Conservation (phyloP, 1,284 basidiomycete genomes). For the Ustilago shanxiensis region DNA sequence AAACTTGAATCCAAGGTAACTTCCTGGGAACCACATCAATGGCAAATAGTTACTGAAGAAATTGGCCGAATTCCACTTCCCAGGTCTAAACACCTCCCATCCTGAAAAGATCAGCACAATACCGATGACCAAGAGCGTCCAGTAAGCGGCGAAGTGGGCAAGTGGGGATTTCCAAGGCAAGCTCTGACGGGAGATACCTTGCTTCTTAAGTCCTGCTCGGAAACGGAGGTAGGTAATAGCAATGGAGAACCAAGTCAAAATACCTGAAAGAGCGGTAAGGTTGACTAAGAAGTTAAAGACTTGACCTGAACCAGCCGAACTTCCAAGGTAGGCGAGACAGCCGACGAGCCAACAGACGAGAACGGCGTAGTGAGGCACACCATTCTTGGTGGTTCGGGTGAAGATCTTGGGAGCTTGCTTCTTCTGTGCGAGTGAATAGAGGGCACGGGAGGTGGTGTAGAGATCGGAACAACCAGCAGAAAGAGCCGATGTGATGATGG, state of each 20-base stretch:
- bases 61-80: slow-evolving; percentile 72
- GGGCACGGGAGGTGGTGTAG: slow-evolving; percentile 81
- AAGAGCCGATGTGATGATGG: slow-evolving; percentile 82
- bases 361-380: slow-evolving; percentile 82
- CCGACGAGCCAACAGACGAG: slow-evolving; percentile 78
- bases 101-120: slow-evolving; percentile 71
- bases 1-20: slow-evolving; percentile 76
- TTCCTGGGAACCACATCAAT: slow-evolving; percentile 78
- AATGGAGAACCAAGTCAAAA: slow-evolving; percentile 87
- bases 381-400: slow-evolving; percentile 77
- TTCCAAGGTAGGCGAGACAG: slow-evolving; percentile 76
- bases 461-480: slow-evolving; percentile 86
- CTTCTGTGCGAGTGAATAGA: slow-evolving; percentile 80
- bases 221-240: slow-evolving; percentile 81
- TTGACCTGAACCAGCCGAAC: slow-evolving; percentile 67
- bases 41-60: slow-evolving; percentile 84
- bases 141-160: slow-evolving; percentile 62
- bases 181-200: slow-evolving; percentile 74
- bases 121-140: slow-evolving; percentile 30
- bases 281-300: slow-evolving; percentile 76
- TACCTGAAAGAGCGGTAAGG: slow-evolving; percentile 77
- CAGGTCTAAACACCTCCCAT: slow-evolving; percentile 55
- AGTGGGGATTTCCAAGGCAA: slow-evolving; percentile 73
- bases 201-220: slow-evolving; percentile 76
- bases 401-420: slow-evolving; percentile 84